Evolutionary conservation across 2,329 filamentous ascomycete species (phyloP), one percentile per base, ranked within the genome.

Genomic region (Fusarium chaquense): DNA sequence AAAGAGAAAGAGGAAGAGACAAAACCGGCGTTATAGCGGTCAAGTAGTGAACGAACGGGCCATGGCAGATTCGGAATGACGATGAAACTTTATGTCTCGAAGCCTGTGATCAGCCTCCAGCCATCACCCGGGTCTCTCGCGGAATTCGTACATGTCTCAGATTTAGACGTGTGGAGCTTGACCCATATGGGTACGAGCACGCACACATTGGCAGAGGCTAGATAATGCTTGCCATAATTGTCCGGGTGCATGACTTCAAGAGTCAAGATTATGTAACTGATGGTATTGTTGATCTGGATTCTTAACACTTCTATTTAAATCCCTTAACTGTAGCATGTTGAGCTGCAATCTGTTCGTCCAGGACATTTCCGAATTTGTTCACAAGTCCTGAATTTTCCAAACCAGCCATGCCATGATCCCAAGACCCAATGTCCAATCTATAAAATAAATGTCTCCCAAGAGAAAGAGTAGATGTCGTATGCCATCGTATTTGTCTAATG

Each of bases 41-140:
- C 41, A 65, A 33, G 47, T 18, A 24, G 30, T 46, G 28, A 36
- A 33, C 6, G 50, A 35, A 30, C 35, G 28, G 51, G 38, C 30
- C 30, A 43, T 43, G n/a, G 44, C 51, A 43, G 28, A 46, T 45
- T 28, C 38, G 52, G 67, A 70, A 67, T 63, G 66, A 20, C 12
- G n/a, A 58, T 62, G 62, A 69, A 58, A 70, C 62, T 36, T 52
- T 58, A 30, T 70, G 58, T 70, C 57, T 69, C 35, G 49, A 52
- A 67, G 56, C 13, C 20, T 45, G 44, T 24, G 32, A 45, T 51
- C 49, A n/a, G 12, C 16, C 32, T 12, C 32, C 43, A 43, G 33
- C 18, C 26, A 40, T 40, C 43, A 9, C 9, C 44, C 6, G 20
- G 18, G 20, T 33, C 20, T 36, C 43, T 54, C 44, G 8, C 41